Conservation (phyloP, 2,329 filamentous ascomycete species). For the Beauveria scarabaeidicola region DNA sequence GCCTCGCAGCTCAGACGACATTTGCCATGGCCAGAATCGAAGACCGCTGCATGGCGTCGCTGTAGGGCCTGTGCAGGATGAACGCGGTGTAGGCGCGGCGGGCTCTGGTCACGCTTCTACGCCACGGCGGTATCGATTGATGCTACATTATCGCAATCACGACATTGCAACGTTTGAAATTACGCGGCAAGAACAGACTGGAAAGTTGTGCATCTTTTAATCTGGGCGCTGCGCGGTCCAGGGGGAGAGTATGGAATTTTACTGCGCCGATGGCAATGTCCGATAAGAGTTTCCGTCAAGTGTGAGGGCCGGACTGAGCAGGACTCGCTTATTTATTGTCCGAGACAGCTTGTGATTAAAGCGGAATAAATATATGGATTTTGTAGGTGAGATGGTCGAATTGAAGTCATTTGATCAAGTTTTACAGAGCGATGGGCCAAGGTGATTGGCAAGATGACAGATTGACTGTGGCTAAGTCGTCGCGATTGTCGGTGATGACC, state of each 20-base stretch:
- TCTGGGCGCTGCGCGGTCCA: background rate
- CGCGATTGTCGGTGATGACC: background rate
- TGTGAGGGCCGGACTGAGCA: background rate
- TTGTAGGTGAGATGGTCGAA: background rate
- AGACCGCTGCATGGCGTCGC: conserved; percentile 59
- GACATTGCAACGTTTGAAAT: conserved; percentile 63
- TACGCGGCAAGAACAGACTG: conserved; percentile 31
- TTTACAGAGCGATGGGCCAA: background rate
- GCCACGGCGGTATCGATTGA: conserved; percentile 52
- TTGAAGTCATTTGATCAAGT: background rate
- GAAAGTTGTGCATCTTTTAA: conserved; percentile 29
- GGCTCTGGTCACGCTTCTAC: conserved; percentile 16
- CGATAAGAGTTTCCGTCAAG: too few species aligned
- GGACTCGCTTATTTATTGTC: background rate
- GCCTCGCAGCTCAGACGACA: conserved; percentile 40
- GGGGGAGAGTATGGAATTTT: background rate
- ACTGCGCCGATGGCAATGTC: background rate
- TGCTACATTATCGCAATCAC: conserved; percentile 65
- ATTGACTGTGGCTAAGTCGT: background rate
- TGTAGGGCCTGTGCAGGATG: conserved; percentile 51
- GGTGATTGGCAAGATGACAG: background rate
- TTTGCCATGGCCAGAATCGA: conserved; percentile 31
- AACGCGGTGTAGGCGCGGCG: conserved; percentile 19
- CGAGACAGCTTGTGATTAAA: background rate
- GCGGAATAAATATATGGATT: background rate